These are phyloP conservation scores for Aureobasidium pullulans DNA, from an alignment of 2,329 filamentous ascomycete species.

Conservation along the genomic window DNA sequence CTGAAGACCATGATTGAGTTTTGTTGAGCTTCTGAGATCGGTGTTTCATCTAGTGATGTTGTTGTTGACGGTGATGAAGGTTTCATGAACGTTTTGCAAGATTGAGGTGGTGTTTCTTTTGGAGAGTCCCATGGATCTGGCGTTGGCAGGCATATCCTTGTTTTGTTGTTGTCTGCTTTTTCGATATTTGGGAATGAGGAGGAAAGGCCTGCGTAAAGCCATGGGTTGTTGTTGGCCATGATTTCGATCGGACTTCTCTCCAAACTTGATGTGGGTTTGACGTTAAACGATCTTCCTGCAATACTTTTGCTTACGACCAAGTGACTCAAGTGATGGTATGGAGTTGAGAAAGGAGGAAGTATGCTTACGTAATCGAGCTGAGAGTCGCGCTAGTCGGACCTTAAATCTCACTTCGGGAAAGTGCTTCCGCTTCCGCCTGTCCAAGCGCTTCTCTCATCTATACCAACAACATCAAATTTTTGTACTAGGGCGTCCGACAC, in stretches of 20 bases:
- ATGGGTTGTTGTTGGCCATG: constrained; percentile 25
- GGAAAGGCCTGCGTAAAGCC: constrained; percentile 49
- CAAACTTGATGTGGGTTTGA: too few species aligned
- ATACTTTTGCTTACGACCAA: neutral
- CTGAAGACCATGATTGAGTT: constrained; percentile 52
- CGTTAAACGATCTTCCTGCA: neutral
- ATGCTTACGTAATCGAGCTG: neutral
- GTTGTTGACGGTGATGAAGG: neutral
- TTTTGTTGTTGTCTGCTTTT: constrained; percentile 36
- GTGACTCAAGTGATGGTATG: neutral
- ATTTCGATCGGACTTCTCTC: too few species aligned
- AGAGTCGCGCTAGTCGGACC: neutral
- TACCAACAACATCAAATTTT: too few species aligned
- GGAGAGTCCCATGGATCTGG: neutral
- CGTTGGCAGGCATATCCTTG: constrained; percentile 26
- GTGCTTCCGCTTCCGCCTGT: neutral
- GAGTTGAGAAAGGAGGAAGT: neutral
- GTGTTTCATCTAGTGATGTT: constrained; percentile 10
- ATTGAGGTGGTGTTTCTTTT: constrained; percentile 2
- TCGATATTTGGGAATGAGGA: constrained; percentile 51
- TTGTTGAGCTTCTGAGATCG: constrained; percentile 37
- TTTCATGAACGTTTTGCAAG: constrained; percentile 51
- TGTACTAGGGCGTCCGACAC: too few species aligned
- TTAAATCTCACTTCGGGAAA: neutral
- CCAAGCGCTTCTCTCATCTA: too few species aligned